Evolutionary conservation across 2,329 filamentous ascomycete species (phyloP).

Genomic region (Aspergillus sp.): DNA sequence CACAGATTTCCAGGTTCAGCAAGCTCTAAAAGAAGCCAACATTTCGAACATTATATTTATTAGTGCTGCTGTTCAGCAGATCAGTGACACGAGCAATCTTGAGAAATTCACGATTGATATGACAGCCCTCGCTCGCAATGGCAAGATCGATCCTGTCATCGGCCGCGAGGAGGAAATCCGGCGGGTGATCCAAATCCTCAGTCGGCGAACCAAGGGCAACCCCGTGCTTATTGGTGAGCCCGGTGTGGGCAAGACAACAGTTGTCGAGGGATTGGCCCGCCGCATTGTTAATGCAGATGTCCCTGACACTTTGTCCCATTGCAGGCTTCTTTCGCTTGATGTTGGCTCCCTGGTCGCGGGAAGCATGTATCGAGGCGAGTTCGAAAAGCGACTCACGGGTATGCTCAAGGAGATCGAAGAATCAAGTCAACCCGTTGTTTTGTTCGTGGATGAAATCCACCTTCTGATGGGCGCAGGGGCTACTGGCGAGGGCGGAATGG

Average conservation of each 20-base stretch:
- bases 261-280: constrained; percentile 92
- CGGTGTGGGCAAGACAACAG: constrained; percentile 97
- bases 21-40: constrained; percentile 78
- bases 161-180: constrained; percentile 94
- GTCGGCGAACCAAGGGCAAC: constrained; percentile 96
- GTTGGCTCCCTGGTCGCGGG: constrained; percentile 93
- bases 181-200: constrained; percentile 86
- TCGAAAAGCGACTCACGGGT: constrained; percentile 98
- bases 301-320: constrained; percentile 89
- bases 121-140: constrained; percentile 92
- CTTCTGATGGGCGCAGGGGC: constrained; percentile 96
- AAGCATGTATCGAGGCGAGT: constrained; percentile 97
- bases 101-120: constrained; percentile 99
- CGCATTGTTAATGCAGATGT: constrained; percentile 97
- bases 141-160: constrained; percentile 97
- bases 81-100: constrained; percentile 90
- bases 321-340: constrained; percentile 90
- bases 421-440: constrained; percentile 92
- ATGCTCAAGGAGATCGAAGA: constrained; percentile 95
- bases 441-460: constrained; percentile 99
- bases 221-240: constrained; percentile 96
- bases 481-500: constrained; percentile 96
- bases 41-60: constrained; percentile 88
- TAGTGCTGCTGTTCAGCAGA: constrained; percentile 84
- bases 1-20: constrained; percentile 74